Evolutionary conservation across 495 filamentous ascomycete genomes (phyloP).

Genomic region (Cetradonia linearis): DNA sequence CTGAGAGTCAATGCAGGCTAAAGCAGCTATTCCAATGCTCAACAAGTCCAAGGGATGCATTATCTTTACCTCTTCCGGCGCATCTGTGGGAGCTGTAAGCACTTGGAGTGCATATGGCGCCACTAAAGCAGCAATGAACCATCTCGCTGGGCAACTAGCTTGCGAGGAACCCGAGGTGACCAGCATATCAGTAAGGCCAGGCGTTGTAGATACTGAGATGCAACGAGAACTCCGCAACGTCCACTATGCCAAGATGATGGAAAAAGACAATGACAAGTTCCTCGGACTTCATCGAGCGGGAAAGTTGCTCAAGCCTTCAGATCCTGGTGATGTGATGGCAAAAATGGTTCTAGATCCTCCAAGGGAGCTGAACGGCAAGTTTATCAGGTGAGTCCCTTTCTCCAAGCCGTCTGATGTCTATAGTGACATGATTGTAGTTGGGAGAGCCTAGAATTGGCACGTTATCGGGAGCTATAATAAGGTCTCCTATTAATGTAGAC

Average conservation of each 20-base stretch:
- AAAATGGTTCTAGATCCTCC: constrained; percentile 55
- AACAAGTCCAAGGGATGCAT: constrained; percentile 58
- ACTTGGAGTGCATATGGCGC: constrained; percentile 77
- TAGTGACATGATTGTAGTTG: constrained; percentile 20
- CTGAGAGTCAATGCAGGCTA: constrained; percentile 41
- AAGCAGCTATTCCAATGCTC: constrained; percentile 63
- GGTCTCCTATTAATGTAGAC: no score
- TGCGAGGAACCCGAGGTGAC: constrained; percentile 72
- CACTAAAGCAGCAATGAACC: constrained; percentile 82
- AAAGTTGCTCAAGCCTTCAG: constrained; percentile 65
- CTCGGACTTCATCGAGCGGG: constrained; percentile 53
- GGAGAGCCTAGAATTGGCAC: constrained; percentile 16
- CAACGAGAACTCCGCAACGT: constrained; percentile 69
- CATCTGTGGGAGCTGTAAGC: constrained; percentile 53
- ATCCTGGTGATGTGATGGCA: constrained; percentile 79
- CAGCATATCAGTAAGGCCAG: constrained; percentile 63
- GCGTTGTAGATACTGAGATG: constrained; percentile 90
- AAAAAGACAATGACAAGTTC: constrained; percentile 59
- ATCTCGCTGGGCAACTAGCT: constrained; percentile 60
- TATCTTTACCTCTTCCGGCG: constrained; percentile 68
- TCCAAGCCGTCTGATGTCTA: constrained; percentile 19
- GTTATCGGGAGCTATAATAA: constrained; percentile 7
- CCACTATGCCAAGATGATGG: constrained; percentile 54
- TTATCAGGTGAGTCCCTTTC: constrained; percentile 51
- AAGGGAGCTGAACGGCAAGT: constrained; percentile 60